phyloP scores from a whole-genome alignment of 2,329 filamentous ascomycete species.

The Magnaporthiopsis incrustans region DNA sequence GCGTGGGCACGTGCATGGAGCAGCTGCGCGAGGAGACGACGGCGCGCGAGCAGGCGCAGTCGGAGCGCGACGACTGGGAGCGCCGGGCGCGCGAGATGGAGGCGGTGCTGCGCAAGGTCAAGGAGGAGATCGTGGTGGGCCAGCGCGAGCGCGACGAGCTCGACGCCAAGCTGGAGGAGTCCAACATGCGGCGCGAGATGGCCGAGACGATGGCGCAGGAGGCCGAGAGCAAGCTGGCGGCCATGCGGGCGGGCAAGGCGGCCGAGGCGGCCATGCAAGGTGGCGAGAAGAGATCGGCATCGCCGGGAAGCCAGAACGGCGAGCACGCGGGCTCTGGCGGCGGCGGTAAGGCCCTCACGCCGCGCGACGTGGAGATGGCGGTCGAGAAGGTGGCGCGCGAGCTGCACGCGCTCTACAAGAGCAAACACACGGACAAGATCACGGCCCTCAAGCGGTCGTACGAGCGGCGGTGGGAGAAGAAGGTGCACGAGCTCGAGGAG shows the following conservation, averaged over 20 bases:
- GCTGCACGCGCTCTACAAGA: constrained; percentile 87
- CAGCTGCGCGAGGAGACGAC: constrained; percentile 69
- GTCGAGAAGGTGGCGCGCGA: constrained; percentile 92
- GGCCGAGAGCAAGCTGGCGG: constrained; percentile 67
- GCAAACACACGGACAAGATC: constrained; percentile 95
- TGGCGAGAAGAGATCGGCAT: constrained; percentile 12
- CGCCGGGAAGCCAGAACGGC: constrained; percentile 30
- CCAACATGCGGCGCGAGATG: constrained; percentile 64
- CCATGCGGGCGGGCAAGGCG: constrained; percentile 51
- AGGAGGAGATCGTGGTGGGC: constrained; percentile 68
- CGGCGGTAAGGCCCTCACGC: constrained; percentile 14
- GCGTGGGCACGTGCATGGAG: constrained; percentile 81
- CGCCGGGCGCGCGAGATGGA: constrained; percentile 81
- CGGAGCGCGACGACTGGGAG: constrained; percentile 78
- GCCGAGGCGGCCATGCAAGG: constrained; percentile 33
- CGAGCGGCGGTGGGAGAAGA: constrained; percentile 84
- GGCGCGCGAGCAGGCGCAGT: constrained; percentile 60
- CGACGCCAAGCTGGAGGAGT: constrained; percentile 66
- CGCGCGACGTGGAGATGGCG: constrained; percentile 69
- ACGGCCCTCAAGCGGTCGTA: constrained; percentile 79
- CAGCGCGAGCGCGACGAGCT: constrained; percentile 79
- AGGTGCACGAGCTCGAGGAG: constrained; percentile 67
- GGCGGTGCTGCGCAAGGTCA: constrained; percentile 67
- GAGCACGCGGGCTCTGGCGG: background rate
- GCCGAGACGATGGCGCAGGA: constrained; percentile 70